Evolutionary conservation across 495 filamentous ascomycete genomes (phyloP), one percentile per base, ranked within the genome.

Genomic region (Chaetomidium leptoderma): DNA sequence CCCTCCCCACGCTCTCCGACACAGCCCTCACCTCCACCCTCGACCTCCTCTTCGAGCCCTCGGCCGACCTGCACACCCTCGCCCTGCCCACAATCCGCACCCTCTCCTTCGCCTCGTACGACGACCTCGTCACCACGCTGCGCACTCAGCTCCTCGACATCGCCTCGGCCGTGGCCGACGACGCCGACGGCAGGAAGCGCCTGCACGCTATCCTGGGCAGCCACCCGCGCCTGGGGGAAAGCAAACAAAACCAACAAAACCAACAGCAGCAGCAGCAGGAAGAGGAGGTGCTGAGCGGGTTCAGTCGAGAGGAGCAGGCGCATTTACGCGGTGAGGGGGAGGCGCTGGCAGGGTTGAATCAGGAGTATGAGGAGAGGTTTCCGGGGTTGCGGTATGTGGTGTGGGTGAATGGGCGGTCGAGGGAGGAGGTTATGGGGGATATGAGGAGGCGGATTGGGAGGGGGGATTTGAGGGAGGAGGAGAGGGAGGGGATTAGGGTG

Each of bases 311-410:
- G 30, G 93, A 98, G 76, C 93, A 98, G 73, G 85, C 84, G 36
- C 82, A 88, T 62, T 70, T 96, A 61, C 77, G 65, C 65, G 77
- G 75, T 32, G 83, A 85, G 63, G 83, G 74, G 13, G 77, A 80
- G 55, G 75, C 81, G 61, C 74, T 92, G 45, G 76, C 75, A 36
- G 58, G 63, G 32, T 68, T 97, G 67, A 98, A 98, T 69, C 72
- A 72, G 4, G 83, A 88, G 72, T 98, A 97, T 68, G 93, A 97
- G 72, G 75, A 72, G 37, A 78, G 63, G 43, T 98, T 95, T 73
- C 90, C 90, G 8, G 88, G 92, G 4, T 67, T 97, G 68, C 76
- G 85, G 74, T 97, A 95, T 78, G 89, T 97, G 79, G 84, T 90
- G 8, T 98, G 95, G 73, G 93, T 97, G 53, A 91, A 96, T 74